Conservation (phyloP, 306 rosid genomes). For the Biancaea sappan region DNA sequence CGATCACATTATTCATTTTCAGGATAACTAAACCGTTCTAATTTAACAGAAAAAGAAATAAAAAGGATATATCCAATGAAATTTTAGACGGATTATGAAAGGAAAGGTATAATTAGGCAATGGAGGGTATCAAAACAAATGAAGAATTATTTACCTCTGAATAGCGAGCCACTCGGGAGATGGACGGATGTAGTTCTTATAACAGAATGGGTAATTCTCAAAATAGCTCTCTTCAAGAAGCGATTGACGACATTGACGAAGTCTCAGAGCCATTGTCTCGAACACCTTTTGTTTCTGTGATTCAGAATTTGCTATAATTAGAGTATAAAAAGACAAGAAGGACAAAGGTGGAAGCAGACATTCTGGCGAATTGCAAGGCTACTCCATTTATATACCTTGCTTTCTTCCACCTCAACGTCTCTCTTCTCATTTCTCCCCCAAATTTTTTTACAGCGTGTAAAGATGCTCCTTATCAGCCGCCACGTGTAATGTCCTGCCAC, state of each 20-base stretch:
- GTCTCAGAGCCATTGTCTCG: conserved; percentile 23
- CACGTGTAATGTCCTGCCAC: too few species aligned
- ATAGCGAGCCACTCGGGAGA: conserved; percentile 22
- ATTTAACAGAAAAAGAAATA: neutral
- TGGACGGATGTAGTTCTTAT: conserved; percentile 27
- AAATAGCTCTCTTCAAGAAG: conserved; percentile 30
- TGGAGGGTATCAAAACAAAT: neutral
- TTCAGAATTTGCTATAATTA: conserved; percentile 26
- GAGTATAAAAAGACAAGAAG: conserved; percentile 1
- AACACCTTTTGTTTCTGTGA: neutral
- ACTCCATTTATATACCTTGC: conserved; percentile 31
- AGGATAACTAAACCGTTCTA: neutral
- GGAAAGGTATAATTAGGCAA: neutral
- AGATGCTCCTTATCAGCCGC: too few species aligned
- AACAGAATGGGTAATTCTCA: conserved; percentile 39
- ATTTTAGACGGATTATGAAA: neutral
- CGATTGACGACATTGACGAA: conserved; percentile 42
- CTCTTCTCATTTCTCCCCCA: conserved; percentile 25
- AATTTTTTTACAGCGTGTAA: neutral
- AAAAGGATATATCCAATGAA: neutral
- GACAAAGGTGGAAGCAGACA: neutral
- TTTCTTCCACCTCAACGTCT: neutral
- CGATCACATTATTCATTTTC: neutral
- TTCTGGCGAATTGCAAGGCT: conserved; percentile 37
- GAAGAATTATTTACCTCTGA: conserved; percentile 28